Evolutionary conservation across 2,329 filamentous ascomycete species (phyloP).

Genomic region (Fusarium sp.): DNA sequence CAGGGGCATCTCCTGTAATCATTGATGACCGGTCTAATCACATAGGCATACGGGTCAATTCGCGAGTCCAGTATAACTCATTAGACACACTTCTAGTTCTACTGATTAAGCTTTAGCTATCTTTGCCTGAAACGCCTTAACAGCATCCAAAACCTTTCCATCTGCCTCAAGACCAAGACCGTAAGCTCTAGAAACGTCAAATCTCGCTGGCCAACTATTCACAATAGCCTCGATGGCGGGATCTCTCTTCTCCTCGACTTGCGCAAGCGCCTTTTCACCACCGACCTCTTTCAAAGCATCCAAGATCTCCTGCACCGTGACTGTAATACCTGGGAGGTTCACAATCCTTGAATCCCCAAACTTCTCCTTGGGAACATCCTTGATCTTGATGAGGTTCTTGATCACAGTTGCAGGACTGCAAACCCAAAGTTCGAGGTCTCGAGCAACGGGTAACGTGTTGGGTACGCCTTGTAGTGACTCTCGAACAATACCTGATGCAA

Average conservation of each 20-base stretch:
- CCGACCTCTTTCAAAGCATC: constrained; percentile 63
- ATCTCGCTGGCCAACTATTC: constrained; percentile 65
- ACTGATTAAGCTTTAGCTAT: background rate
- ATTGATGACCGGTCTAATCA: too few species aligned
- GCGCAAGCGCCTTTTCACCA: constrained; percentile 57
- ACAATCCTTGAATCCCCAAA: constrained; percentile 58
- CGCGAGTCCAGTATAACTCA: too few species aligned
- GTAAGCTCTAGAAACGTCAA: constrained; percentile 65
- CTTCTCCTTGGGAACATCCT: constrained; percentile 57
- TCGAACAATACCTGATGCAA: constrained; percentile 72
- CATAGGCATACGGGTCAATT: too few species aligned
- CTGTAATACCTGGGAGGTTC: constrained; percentile 65
- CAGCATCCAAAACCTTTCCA: constrained; percentile 51
- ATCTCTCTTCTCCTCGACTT: constrained; percentile 63
- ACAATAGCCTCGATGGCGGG: constrained; percentile 63
- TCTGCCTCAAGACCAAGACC: constrained; percentile 65
- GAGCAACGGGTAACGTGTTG: constrained; percentile 61
- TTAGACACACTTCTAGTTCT: too few species aligned
- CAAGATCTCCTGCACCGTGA: constrained; percentile 66
- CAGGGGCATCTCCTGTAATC: too few species aligned
- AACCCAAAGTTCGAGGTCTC: constrained; percentile 63
- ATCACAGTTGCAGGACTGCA: constrained; percentile 65
- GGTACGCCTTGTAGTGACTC: constrained; percentile 64
- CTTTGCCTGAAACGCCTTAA: constrained; percentile 42
- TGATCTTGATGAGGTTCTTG: constrained; percentile 61